phyloP scores from a whole-genome alignment of 2,329 filamentous ascomycete species.

The Hyphodiscus sp. region DNA sequence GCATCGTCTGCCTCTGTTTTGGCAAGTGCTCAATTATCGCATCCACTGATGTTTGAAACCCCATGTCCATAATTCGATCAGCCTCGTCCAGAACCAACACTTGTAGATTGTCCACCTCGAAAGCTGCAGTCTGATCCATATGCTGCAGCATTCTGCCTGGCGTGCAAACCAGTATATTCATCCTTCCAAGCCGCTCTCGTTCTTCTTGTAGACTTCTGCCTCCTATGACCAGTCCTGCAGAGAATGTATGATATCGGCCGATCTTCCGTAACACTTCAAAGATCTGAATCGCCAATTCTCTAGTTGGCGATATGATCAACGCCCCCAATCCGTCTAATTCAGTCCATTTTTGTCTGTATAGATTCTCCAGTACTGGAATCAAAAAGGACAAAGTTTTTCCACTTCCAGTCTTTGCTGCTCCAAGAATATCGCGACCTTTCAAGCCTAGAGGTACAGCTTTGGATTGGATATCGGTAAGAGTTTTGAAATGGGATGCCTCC shows the following conservation, averaged over 20 bases:
- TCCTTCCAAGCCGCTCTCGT: constrained; percentile 73
- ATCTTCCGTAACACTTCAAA: constrained; percentile 91
- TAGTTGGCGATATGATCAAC: constrained; percentile 86
- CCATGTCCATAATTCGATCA: constrained; percentile 96
- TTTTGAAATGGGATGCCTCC: constrained; percentile 80
- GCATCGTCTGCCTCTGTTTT: constrained; percentile 76
- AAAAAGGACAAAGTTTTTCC: constrained; percentile 94
- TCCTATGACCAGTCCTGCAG: constrained; percentile 87
- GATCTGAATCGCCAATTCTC: constrained; percentile 93
- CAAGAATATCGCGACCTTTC: constrained; percentile 81
- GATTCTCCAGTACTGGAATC: constrained; percentile 83
- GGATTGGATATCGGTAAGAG: constrained; percentile 84
- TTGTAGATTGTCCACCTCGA: constrained; percentile 86
- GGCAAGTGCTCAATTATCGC: constrained; percentile 90
- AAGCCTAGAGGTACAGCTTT: constrained; percentile 83
- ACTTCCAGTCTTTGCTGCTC: constrained; percentile 90
- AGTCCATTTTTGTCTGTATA: constrained; percentile 84
- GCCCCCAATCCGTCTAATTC: constrained; percentile 88
- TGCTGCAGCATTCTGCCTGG: constrained; percentile 94
- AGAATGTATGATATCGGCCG: constrained; percentile 82
- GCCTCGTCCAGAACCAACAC: constrained; percentile 94
- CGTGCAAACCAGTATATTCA: constrained; percentile 97
- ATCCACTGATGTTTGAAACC: constrained; percentile 84
- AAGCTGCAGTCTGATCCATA: constrained; percentile 83
- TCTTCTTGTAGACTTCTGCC: constrained; percentile 87